phyloP scores from a whole-genome alignment of 2,329 filamentous ascomycete genomes.

The Xylaria polymorpha region DNA sequence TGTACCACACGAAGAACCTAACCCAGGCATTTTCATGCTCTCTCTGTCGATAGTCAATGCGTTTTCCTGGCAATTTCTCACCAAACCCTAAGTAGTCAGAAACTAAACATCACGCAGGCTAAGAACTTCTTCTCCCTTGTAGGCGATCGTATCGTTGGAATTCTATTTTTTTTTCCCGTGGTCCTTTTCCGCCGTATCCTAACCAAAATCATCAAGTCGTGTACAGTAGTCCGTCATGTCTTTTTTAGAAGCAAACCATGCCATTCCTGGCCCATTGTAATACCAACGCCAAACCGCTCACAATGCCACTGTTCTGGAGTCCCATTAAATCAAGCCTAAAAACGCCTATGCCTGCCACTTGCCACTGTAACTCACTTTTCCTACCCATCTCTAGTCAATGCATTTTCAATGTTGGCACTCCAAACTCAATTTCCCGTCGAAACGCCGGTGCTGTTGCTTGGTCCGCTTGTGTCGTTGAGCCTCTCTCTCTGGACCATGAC shows the following conservation, averaged over 20 bases:
- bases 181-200: constrained; percentile 24
- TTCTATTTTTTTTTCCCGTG: constrained; percentile 33
- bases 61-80: neutral
- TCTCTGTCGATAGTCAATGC: neutral
- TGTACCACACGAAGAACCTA: neutral
- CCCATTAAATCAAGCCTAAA: constrained; percentile 40
- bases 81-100: neutral
- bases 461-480: constrained; percentile 54
- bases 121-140: neutral
- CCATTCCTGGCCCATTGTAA: constrained; percentile 31
- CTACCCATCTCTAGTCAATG: constrained; percentile 30
- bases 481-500: constrained; percentile 72
- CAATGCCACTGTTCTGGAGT: constrained; percentile 38
- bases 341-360: constrained; percentile 45
- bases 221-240: constrained; percentile 34
- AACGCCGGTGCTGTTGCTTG: constrained; percentile 41
- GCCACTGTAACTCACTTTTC: constrained; percentile 32
- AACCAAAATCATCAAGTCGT: constrained; percentile 37
- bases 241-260: constrained; percentile 29
- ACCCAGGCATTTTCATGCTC: neutral
- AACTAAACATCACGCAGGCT: constrained; percentile 8
- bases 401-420: constrained; percentile 18
- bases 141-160: constrained; percentile 7
- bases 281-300: constrained; percentile 44
- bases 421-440: constrained; percentile 37